Percentiles rank a stretch among this genome's conserved stretches.
Evolutionary conservation across 148 eudicot species (phyloP).

Genomic region (Cornus kousa): DNA sequence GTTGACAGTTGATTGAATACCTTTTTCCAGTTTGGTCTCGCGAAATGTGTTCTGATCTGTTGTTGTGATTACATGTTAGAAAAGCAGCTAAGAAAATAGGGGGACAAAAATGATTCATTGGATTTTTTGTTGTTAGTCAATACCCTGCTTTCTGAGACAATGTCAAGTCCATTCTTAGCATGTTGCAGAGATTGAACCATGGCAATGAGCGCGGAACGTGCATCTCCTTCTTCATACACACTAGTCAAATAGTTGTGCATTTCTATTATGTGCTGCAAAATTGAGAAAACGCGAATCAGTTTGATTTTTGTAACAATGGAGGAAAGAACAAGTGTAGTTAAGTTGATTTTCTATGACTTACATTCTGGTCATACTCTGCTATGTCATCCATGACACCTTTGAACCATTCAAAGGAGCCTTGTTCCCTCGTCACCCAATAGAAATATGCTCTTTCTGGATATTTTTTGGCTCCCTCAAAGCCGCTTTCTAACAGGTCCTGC

Average conservation of each 20-base stretch:
- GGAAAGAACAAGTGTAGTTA: not conserved
- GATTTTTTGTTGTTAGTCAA: not conserved
- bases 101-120: not conserved
- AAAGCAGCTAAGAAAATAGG: not conserved
- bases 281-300: not conserved
- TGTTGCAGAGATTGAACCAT: constrained; percentile 95
- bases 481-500: constrained; percentile 31
- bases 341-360: constrained; percentile 23
- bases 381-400: constrained; percentile 95
- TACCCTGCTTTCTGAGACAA: constrained; percentile 95
- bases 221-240: constrained; percentile 98
- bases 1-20: constrained; percentile 58
- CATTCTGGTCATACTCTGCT: constrained; percentile 67
- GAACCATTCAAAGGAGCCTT: constrained; percentile 93
- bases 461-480: constrained; percentile 9
- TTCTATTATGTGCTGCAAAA: constrained; percentile 75
- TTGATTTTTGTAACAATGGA: not conserved
- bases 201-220: constrained; percentile 88
- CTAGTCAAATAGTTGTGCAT: constrained; percentile 96
- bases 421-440: constrained; percentile 93
- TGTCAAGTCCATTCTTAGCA: constrained; percentile 92
- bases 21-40: constrained; percentile 98
- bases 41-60: constrained; percentile 93
- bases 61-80: not conserved
- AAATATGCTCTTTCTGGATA: constrained; percentile 85